A percentile compares a stretch with the other conserved stretches of the same genome.
Evolutionary conservation across 805 yeast species (phyloP).

Genomic region (Candida gorgasii): DNA sequence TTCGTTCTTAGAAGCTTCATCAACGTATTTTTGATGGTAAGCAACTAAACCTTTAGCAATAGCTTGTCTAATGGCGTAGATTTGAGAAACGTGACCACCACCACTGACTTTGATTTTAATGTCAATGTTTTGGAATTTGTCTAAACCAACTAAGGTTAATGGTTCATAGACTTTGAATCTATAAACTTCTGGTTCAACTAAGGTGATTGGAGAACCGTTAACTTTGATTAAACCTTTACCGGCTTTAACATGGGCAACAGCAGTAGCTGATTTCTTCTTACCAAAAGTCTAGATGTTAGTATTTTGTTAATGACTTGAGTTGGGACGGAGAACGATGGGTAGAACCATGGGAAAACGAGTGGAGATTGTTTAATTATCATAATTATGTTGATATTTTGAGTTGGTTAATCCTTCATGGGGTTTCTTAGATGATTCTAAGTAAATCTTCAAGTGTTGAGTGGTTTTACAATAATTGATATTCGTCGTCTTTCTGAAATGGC

Average conservation of each 20-base stretch:
- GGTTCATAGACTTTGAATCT: slow-evolving; percentile 99
- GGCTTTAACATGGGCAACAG: slow-evolving; percentile 99
- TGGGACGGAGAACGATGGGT: too few species aligned
- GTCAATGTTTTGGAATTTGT: slow-evolving; percentile 97
- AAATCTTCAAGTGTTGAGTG: too few species aligned
- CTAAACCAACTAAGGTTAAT: slow-evolving; percentile 95
- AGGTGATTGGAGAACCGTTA: slow-evolving; percentile 98
- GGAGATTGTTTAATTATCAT: too few species aligned
- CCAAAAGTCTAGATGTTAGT: slow-evolving; percentile 82
- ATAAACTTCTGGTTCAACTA: slow-evolving; percentile 98
- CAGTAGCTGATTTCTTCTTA: slow-evolving; percentile 99
- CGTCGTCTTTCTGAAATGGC: too few species aligned
- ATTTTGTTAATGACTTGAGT: not conserved
- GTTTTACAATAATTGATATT: too few species aligned
- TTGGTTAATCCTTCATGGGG: too few species aligned
- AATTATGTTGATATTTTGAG: too few species aligned
- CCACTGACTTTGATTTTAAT: slow-evolving; percentile 99
- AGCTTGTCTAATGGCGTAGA: slow-evolving; percentile 99
- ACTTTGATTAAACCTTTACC: slow-evolving; percentile 99
- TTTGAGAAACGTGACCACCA: slow-evolving; percentile 99
- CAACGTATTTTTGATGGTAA: slow-evolving; percentile 98
- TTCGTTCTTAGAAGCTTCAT: slow-evolving; percentile 99
- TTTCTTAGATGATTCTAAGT: too few species aligned
- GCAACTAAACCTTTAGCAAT: slow-evolving; percentile 99
- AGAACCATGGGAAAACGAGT: too few species aligned